Evolutionary conservation across 768 basidiomycete species (phyloP).

Genomic region (Trametes punicea): DNA sequence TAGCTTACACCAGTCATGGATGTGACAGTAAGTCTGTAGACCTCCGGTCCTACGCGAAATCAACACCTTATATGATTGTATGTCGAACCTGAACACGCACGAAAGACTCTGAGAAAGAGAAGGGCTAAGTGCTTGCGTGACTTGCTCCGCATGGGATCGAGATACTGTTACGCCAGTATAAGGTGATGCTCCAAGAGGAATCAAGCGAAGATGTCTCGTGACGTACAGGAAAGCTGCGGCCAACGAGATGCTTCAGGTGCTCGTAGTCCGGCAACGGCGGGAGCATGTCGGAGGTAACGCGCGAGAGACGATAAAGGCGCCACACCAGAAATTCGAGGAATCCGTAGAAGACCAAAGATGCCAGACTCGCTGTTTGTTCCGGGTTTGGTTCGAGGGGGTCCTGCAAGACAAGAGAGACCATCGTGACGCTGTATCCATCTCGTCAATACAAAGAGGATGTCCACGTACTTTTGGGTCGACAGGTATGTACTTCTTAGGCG

Average conservation of each 20-base stretch:
- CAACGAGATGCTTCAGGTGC: slow-evolving; percentile 25
- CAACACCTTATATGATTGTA: not conserved
- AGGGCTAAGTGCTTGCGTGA: slow-evolving; percentile 33
- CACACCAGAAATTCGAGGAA: slow-evolving; percentile 39
- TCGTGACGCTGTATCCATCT: too few species aligned
- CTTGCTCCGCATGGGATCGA: slow-evolving; percentile 37
- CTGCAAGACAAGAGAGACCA: too few species aligned
- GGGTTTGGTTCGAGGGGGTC: slow-evolving; percentile 18
- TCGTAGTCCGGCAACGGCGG: slow-evolving; percentile 36
- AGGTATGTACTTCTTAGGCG: slow-evolving; percentile 39
- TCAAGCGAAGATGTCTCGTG: not conserved
- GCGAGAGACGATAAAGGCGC: slow-evolving; percentile 30
- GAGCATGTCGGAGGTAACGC: slow-evolving; percentile 32
- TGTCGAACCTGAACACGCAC: slow-evolving; percentile 10
- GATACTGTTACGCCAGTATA: slow-evolving; percentile 16
- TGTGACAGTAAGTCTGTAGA: slow-evolving; percentile 16
- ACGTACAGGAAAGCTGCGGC: slow-evolving; percentile 27
- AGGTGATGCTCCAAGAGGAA: not conserved
- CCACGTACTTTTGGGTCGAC: slow-evolving; percentile 33
- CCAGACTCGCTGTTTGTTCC: slow-evolving; percentile 43
- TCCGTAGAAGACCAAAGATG: slow-evolving; percentile 39
- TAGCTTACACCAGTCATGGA: slow-evolving; percentile 20
- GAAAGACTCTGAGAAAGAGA: slow-evolving; percentile 30
- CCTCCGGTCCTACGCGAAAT: slow-evolving; percentile 18
- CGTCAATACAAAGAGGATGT: not conserved